Percentiles rank a stretch among this genome's conserved stretches.
phyloP scores from a whole-genome alignment of 306 rosid genomes.

The Alnus glutinosa region DNA sequence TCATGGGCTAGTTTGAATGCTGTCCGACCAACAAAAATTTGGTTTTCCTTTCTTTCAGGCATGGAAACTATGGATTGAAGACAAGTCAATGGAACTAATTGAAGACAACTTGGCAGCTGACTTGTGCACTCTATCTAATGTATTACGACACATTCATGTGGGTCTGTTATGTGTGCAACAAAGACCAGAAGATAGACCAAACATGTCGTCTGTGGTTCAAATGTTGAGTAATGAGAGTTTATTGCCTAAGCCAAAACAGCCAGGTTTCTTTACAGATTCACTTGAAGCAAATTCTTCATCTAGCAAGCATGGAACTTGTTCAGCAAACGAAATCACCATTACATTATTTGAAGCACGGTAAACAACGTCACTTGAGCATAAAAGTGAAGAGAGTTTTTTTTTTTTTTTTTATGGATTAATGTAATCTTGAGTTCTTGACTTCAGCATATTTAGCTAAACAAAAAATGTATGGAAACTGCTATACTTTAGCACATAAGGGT shows the following conservation, averaged over 20 bases:
- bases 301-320: not conserved
- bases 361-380: not conserved
- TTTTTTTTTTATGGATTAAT: not conserved
- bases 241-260: conserved; percentile 52
- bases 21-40: too few relatives aligned
- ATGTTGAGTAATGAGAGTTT: conserved; percentile 44
- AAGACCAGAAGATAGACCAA: conserved; percentile 54
- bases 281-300: conserved; percentile 19
- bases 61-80: conserved; percentile 27
- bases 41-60: conserved; percentile 10
- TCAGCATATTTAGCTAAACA: not conserved
- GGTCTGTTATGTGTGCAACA: conserved; percentile 59
- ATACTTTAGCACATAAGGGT: not conserved
- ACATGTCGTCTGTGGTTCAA: conserved; percentile 49
- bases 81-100: conserved; percentile 10
- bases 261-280: conserved; percentile 33
- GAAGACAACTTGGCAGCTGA: conserved; percentile 25
- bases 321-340: conserved; percentile 29
- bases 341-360: conserved; percentile 39
- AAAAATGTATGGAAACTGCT: conserved; percentile 15
- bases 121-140: conserved; percentile 3
- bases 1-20: not conserved
- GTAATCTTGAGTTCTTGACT: not conserved
- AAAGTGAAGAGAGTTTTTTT: not conserved
- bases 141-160: conserved; percentile 47